Conservation (phyloP, 2,329 filamentous ascomycete genomes). For the Sporothrix globosa region DNA sequence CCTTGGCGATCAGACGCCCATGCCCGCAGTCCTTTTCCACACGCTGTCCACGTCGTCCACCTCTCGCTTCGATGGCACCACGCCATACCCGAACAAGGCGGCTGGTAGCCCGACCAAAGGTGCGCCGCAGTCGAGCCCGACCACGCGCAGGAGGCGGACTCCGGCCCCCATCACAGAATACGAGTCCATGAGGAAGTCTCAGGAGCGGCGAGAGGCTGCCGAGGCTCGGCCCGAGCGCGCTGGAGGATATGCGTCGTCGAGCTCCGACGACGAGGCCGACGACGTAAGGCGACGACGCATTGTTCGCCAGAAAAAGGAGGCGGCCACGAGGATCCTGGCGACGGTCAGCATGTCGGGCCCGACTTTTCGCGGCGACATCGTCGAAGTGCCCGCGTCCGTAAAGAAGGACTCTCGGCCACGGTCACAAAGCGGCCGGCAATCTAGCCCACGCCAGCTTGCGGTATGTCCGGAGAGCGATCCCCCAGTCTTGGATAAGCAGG, state of each 20-base stretch:
- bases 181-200: slow-evolving; percentile 53
- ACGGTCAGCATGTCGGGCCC: slow-evolving; percentile 46
- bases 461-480: slow-evolving; percentile 27
- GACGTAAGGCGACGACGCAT: slow-evolving; percentile 47
- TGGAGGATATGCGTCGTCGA: slow-evolving; percentile 30
- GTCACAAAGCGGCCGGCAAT: neutral
- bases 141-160: neutral
- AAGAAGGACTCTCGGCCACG: slow-evolving; percentile 39
- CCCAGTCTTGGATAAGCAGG: neutral
- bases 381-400: slow-evolving; percentile 43
- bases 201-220: slow-evolving; percentile 44
- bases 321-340: slow-evolving; percentile 48
- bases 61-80: slow-evolving; percentile 18
- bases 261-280: slow-evolving; percentile 40
- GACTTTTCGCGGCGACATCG: slow-evolving; percentile 43
- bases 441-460: neutral
- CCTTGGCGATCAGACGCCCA: slow-evolving; percentile 25
- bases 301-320: slow-evolving; percentile 47
- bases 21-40: slow-evolving; percentile 26
- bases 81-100: slow-evolving; percentile 14
- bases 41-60: slow-evolving; percentile 30
- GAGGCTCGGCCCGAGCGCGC: slow-evolving; percentile 37
- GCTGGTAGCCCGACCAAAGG: neutral
- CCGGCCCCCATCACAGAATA: slow-evolving; percentile 49
- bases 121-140: slow-evolving; percentile 27